Evolutionary conservation across 768 basidiomycete genomes (phyloP).

Genomic region (Lentinula guzmanii): DNA sequence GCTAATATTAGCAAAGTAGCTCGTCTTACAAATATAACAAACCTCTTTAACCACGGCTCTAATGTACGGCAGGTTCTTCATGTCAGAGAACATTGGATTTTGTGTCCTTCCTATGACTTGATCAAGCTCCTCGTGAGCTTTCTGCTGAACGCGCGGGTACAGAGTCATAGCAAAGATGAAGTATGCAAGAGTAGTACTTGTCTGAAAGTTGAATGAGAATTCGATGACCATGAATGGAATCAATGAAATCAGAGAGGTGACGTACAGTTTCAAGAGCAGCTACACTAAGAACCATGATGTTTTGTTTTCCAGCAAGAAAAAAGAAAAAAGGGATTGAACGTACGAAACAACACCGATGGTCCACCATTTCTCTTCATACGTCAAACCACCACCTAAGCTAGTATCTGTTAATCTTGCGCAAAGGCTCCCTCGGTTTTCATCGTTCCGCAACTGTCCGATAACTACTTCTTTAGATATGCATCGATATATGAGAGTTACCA

Average conservation of each 20-base stretch:
- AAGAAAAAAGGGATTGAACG: background rate
- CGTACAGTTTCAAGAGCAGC: background rate
- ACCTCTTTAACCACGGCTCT: constrained; percentile 11
- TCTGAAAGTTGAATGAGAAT: background rate
- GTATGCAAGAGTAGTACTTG: constrained; percentile 19
- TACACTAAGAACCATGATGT: background rate
- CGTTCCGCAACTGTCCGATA: background rate
- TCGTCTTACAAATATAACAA: constrained; percentile 3
- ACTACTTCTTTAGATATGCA: background rate
- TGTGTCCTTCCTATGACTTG: constrained; percentile 14
- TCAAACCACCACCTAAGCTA: background rate
- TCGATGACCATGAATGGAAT: background rate
- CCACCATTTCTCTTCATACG: constrained; percentile 6
- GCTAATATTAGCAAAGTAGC: constrained; percentile 16
- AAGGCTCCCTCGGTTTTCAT: constrained; percentile 7
- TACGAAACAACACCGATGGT: constrained; percentile 5
- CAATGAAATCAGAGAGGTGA: too few species aligned
- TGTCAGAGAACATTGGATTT: constrained; percentile 16
- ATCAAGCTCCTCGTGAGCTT: constrained; percentile 20
- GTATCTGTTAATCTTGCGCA: background rate
- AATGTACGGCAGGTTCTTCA: constrained; percentile 13
- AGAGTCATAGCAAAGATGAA: constrained; percentile 16
- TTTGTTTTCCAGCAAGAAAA: too few species aligned
- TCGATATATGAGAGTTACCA: background rate
- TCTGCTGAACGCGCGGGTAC: constrained; percentile 14